Percentiles rank a stretch among this genome's conserved stretches.
Conservation (phyloP, 1,284 basidiomycete species). For the Hemileia vastatrix region DNA sequence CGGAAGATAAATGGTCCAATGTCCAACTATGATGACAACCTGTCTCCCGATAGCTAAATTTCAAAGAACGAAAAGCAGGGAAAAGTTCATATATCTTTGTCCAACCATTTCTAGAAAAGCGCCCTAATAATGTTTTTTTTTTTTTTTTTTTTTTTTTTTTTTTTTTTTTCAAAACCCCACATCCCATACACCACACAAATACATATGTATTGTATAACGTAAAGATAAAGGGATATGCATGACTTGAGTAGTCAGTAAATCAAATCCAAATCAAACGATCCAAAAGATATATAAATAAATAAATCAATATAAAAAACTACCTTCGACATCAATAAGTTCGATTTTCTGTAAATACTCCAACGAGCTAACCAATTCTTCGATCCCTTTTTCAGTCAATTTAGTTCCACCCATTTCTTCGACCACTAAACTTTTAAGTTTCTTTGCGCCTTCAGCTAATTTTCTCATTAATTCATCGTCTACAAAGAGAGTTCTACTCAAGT, state of each 20-base stretch:
- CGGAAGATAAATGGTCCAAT: slow-evolving; percentile 10
- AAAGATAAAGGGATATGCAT: too few species aligned
- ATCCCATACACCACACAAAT: too few species aligned
- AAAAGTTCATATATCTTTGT: slow-evolving; percentile 7
- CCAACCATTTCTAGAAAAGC: slow-evolving; percentile 19
- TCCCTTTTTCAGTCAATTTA: slow-evolving; percentile 15
- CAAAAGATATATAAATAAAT: too few species aligned
- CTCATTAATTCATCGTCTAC: slow-evolving; percentile 15
- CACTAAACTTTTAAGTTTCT: slow-evolving; percentile 5
- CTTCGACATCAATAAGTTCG: slow-evolving; percentile 20
- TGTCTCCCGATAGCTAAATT: slow-evolving; percentile 16
- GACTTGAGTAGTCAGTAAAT: too few species aligned
- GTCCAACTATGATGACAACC: slow-evolving; percentile 20
- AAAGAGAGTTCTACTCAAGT: slow-evolving; percentile 7
- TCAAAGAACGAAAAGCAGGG: slow-evolving; percentile 1
- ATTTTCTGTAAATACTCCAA: slow-evolving; percentile 13
- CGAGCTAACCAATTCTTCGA: slow-evolving; percentile 8
- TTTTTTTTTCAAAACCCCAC: too few species aligned
- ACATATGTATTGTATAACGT: too few species aligned
- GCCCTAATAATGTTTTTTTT: too few species aligned
- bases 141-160: too few species aligned
- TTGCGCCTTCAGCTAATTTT: slow-evolving; percentile 4
- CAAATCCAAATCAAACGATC: too few species aligned
- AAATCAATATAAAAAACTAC: too few species aligned
- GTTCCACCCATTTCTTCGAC: slow-evolving; percentile 12